phyloP scores from a whole-genome alignment of 805 yeast genomes.

The Wickerhamiella allomyrinae region DNA sequence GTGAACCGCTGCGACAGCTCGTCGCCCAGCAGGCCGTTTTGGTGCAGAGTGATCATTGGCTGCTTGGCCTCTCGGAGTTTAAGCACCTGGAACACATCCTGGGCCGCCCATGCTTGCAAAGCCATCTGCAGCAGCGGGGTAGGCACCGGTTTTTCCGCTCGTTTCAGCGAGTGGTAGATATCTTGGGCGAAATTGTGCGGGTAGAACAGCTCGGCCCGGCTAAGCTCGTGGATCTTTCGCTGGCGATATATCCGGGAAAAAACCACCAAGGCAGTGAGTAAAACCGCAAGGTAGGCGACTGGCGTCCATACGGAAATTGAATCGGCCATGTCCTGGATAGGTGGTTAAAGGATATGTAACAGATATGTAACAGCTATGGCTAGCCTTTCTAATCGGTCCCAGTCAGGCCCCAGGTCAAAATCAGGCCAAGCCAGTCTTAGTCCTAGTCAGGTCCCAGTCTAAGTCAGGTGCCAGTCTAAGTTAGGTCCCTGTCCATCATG shows the following conservation, averaged over 20 bases:
- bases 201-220: slow-evolving; percentile 58
- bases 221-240: slow-evolving; percentile 38
- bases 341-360: not conserved
- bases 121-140: slow-evolving; percentile 66
- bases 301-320: slow-evolving; percentile 15
- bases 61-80: slow-evolving; percentile 69
- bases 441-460: too few species aligned
- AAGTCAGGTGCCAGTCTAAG: too few species aligned
- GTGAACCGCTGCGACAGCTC: slow-evolving; percentile 69
- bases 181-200: slow-evolving; percentile 47
- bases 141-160: slow-evolving; percentile 44
- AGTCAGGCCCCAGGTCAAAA: too few species aligned
- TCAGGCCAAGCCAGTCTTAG: too few species aligned
- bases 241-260: slow-evolving; percentile 59
- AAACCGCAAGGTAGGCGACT: slow-evolving; percentile 52
- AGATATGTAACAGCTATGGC: too few species aligned
- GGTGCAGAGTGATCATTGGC: slow-evolving; percentile 55
- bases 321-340: slow-evolving; percentile 11
- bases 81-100: slow-evolving; percentile 70
- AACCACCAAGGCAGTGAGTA: slow-evolving; percentile 48
- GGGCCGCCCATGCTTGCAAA: slow-evolving; percentile 60
- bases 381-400: too few species aligned
- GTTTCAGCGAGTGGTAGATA: slow-evolving; percentile 43
- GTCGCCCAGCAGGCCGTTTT: slow-evolving; percentile 84
- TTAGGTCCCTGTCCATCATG: too few species aligned